Evolutionary conservation across 192 early-diverging fungal species (phyloP), one percentile per base, ranked within the genome.

Genomic region (Gonapodya sp.): DNA sequence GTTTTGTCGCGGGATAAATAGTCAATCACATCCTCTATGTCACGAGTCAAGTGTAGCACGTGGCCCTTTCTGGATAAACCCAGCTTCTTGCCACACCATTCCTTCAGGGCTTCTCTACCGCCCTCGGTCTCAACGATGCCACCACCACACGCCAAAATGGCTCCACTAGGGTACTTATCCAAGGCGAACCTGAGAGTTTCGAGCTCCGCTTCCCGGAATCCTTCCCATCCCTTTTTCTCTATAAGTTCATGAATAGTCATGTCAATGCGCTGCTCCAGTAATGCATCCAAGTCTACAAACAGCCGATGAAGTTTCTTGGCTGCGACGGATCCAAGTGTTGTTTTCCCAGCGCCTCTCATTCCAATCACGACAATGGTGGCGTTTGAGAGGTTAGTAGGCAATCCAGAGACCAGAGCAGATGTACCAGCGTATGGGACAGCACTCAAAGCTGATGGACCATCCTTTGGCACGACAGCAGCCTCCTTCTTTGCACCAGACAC

Each of bases 331-430:
- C 96, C 96, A 81, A 96, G 89, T 1, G 93, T 89, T 0, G 96
- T 95, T 86, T 99, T 99, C 78, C 97, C 97, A 1, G 92, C 96
- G n/a, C 96, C 97, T 81, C 97, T 93, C 97, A 99, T 99, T 46
- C 97, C 97, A 82, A 99, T 93, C n/a, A 99, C 85, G 18, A 99
- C 90, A n/a, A 97, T 84, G 31, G 93, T 89, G 0, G 90, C 82
- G 36, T 89, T 85, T 2, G 75, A 77, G 34, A 77, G 75, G 8
- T 64, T 64, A 16, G 46, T 16, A 16, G 46, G 8, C 46, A 16
- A 8, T 16, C 8, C 46, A 24, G 8, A 24, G 24, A 64, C 46
- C 46, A 64, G 8, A 64, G 8, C 24, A 24, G 46, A 16, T 16
- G 46, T 16, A 24, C 46, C 46, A 8, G 46, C 46, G 46, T 64